Percentiles rank a stretch among this genome's conserved stretches.
Conservation (phyloP, 352 stramenopile genomes). For the Phytophthora europaea region DNA sequence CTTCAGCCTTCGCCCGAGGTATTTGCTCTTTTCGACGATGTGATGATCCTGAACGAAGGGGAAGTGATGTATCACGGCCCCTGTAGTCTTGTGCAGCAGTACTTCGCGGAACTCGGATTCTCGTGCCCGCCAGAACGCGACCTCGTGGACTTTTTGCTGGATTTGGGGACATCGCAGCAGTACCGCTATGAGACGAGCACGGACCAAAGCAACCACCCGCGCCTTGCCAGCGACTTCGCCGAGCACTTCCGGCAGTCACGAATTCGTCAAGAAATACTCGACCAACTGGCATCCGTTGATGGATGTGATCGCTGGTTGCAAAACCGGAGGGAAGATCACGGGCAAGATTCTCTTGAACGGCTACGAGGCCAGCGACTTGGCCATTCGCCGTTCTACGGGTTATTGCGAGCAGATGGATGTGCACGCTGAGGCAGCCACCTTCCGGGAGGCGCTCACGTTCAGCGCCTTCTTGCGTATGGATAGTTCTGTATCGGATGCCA, state of each 20-base stretch:
- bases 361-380: constrained; percentile 27
- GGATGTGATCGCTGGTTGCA: constrained; percentile 31
- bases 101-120: constrained; percentile 55
- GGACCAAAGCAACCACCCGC: constrained; percentile 20
- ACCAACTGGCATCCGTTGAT: constrained; percentile 25
- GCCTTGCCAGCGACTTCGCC: constrained; percentile 46
- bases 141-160: constrained; percentile 46
- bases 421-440: constrained; percentile 23
- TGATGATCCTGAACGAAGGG: constrained; percentile 68
- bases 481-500: constrained; percentile 25
- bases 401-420: constrained; percentile 34
- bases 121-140: constrained; percentile 42
- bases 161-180: constrained; percentile 46
- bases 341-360: constrained; percentile 34
- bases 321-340: constrained; percentile 26
- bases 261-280: constrained; percentile 18
- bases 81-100: constrained; percentile 15
- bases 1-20: constrained; percentile 93
- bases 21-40: constrained; percentile 84
- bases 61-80: constrained; percentile 35
- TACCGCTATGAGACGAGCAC: constrained; percentile 15
- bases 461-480: constrained; percentile 80
- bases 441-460: constrained; percentile 26
- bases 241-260: constrained; percentile 26
- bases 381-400: constrained; percentile 23